Evolutionary conservation across 148 eudicot species (phyloP), one percentile per base, ranked within the genome.

Genomic region (Cornus suecica): DNA sequence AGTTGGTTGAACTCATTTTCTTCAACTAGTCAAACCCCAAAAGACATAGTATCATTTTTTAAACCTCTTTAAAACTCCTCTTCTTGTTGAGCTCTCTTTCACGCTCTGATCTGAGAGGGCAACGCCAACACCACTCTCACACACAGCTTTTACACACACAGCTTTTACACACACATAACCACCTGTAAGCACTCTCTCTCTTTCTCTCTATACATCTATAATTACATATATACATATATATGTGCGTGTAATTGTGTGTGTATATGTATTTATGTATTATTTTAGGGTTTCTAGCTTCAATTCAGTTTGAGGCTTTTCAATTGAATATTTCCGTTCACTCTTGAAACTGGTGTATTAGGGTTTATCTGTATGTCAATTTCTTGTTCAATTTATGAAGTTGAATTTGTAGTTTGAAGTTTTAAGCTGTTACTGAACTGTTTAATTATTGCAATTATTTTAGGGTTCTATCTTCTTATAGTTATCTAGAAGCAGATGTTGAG

Each of bases 241-340:
- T 27, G 25, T 10, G 28, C 10, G 24, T 23, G 24, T 41, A 41
- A 4, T 41, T 48, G 54, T 48, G 14, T 27, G 0, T 26, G 11
- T 64, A 64, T 27, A 27, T 27, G 32, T 64, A 28, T 32, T 68
- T 67, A 5, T n/a, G n/a, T 20, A 34, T 37, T 26, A 42, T 37
- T 32, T 68, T 34, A 37, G 48, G 70, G 37, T 68, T 37, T 68
- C 29, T 26, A 68, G 70, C 70, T 68, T 68, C 15, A 13, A n/a
- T 37, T 52, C 52, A 1, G 29, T 68, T 34, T 68, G 26, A 37
- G 51, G 34, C 51, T 34, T 10, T 28, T 68, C 51, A 32, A n/a
- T n/a, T 32, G 51, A 37, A 68, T 22, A 34, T 34, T 27, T 37
- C 23, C 10, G 2, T 18, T 2, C 5, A 11, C 15, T 28, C 5